Evolutionary conservation across 208 protist genomes (phyloP).

Genomic region (Crithidia bombi): DNA sequence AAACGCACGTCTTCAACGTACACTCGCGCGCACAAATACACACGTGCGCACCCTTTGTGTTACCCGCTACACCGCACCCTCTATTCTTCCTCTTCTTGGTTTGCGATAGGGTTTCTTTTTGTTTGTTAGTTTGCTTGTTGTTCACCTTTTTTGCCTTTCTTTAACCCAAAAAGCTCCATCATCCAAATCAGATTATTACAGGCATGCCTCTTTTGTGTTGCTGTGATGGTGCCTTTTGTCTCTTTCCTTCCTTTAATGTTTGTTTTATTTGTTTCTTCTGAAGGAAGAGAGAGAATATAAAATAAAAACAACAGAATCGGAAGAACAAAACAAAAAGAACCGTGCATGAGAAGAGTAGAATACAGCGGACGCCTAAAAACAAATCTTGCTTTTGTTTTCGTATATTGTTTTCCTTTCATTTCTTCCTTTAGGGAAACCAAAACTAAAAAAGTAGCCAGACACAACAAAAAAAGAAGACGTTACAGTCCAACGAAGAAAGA

Average conservation of each 20-base stretch:
- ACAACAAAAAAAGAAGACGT: constrained; percentile 23
- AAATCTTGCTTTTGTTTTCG: too few relatives aligned
- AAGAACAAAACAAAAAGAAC: background rate
- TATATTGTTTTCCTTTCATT: too few relatives aligned
- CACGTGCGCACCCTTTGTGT: too few relatives aligned
- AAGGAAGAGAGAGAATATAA: background rate
- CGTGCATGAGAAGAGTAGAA: too few relatives aligned
- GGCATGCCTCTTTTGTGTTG: background rate
- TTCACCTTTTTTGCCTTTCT: too few relatives aligned
- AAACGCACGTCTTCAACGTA: too few relatives aligned
- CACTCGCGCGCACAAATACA: too few relatives aligned
- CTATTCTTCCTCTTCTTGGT: background rate
- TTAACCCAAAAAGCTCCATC: background rate
- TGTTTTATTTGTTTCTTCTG: constrained; percentile 7
- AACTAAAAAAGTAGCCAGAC: constrained; percentile 19
- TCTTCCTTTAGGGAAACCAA: constrained; percentile 12
- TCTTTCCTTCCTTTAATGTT: too few relatives aligned
- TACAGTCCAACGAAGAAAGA: constrained; percentile 4
- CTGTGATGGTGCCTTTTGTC: too few relatives aligned
- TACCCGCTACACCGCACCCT: too few relatives aligned
- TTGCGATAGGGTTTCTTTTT: background rate
- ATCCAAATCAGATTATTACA: constrained; percentile 8
- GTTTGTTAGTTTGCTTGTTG: constrained; percentile 6
- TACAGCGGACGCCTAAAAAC: constrained; percentile 4
- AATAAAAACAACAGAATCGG: constrained; percentile 4